These are phyloP conservation scores for Fusarium lateritium DNA, from an alignment of 2,329 filamentous ascomycete genomes.

Conservation along the genomic window DNA sequence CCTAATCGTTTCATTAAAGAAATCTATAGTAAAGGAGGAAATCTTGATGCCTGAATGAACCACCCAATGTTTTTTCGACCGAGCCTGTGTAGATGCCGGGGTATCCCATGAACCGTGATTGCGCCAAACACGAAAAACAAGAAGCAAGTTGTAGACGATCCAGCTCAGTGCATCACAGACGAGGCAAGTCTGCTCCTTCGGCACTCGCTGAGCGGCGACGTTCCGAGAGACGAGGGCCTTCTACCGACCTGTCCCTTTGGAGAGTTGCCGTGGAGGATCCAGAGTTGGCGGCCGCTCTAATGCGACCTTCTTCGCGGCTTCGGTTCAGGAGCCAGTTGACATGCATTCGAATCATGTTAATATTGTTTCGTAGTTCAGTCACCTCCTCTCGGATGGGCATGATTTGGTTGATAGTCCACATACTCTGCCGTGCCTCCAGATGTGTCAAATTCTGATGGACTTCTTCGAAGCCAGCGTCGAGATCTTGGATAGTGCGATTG, in stretches of 20 bases:
- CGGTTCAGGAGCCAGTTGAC: constrained; percentile 71
- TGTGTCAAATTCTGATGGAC: constrained; percentile 70
- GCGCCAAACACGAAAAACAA: constrained; percentile 27
- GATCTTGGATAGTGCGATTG: constrained; percentile 59
- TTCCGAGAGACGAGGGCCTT: constrained; percentile 51
- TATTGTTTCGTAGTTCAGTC: constrained; percentile 70
- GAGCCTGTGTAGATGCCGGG: constrained; percentile 37
- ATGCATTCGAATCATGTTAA: constrained; percentile 72
- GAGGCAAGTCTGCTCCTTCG: constrained; percentile 56
- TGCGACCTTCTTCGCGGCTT: constrained; percentile 63
- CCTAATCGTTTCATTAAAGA: constrained; percentile 12
- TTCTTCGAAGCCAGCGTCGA: constrained; percentile 66
- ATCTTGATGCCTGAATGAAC: constrained; percentile 12
- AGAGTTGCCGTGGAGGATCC: constrained; percentile 51
- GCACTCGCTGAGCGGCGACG: constrained; percentile 56
- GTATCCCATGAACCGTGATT: constrained; percentile 42
- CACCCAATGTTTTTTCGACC: constrained; percentile 26
- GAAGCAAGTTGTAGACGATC: neutral
- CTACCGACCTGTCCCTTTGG: constrained; percentile 51
- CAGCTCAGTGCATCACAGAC: constrained; percentile 49
- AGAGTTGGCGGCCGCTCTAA: constrained; percentile 56
- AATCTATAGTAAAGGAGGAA: constrained; percentile 15
- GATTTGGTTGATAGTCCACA: constrained; percentile 74
- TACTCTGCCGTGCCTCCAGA: constrained; percentile 71
- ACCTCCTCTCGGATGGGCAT: constrained; percentile 74